Percentiles rank a stretch among this genome's conserved stretches.
Conservation (phyloP, 1,139 yeast genomes). For the Dujonia santamariae region DNA sequence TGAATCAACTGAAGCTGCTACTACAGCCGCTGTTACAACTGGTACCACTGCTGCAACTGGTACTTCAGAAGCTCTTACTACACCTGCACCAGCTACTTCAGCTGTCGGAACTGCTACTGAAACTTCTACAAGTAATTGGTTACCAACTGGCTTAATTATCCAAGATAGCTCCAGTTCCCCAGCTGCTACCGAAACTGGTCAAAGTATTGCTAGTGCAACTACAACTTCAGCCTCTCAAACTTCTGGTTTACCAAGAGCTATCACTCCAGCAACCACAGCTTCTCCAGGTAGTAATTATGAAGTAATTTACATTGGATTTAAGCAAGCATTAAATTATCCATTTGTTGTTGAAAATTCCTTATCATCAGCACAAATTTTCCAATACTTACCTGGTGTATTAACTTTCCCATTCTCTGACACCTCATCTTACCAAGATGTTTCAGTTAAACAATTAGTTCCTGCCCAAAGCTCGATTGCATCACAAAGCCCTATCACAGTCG, state of each 20-base stretch:
- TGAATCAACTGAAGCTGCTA: slow-evolving; percentile 2
- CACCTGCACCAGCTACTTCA: slow-evolving; percentile 31
- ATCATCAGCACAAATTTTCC: slow-evolving; percentile 74
- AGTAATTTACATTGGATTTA: slow-evolving; percentile 68
- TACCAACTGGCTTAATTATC: slow-evolving; percentile 46
- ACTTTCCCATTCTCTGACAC: slow-evolving; percentile 46
- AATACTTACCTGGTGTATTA: slow-evolving; percentile 60
- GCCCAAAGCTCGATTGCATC: slow-evolving; percentile 47
- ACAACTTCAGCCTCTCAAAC: slow-evolving; percentile 34
- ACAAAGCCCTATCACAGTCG: slow-evolving; percentile 72
- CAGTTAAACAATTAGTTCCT: slow-evolving; percentile 64
- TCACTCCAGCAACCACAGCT: slow-evolving; percentile 49
- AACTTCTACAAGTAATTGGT: slow-evolving; percentile 34
- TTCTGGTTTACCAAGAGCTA: slow-evolving; percentile 65
- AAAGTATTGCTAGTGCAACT: slow-evolving; percentile 28
- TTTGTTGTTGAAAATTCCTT: slow-evolving; percentile 65
- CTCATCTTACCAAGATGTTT: slow-evolving; percentile 34
- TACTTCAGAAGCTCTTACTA: slow-evolving; percentile 24
- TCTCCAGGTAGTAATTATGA: slow-evolving; percentile 50
- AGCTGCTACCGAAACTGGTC: slow-evolving; percentile 26
- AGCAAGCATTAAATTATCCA: slow-evolving; percentile 63
- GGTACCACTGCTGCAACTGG: slow-evolving; percentile 13
- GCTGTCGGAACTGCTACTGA: slow-evolving; percentile 10
- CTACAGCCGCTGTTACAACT: slow-evolving; percentile 3
- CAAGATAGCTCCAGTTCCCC: slow-evolving; percentile 23